Base-by-base conservation (phyloP, 805 yeast species). In the Pichia manshurica region DNA sequence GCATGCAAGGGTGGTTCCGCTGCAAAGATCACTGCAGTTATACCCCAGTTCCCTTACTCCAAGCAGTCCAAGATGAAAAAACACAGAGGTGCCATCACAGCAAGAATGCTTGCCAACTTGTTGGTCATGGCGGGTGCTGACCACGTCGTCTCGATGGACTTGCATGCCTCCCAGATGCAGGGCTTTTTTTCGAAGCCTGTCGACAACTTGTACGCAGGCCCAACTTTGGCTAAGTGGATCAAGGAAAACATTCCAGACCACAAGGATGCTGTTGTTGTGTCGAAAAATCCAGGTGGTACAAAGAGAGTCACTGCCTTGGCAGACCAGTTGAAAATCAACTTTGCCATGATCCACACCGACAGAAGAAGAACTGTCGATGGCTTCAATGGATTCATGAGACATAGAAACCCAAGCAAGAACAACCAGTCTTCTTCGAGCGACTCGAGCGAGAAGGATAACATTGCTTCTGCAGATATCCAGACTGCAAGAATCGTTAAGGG, bases 201-300 rank as follows among this genome's bases (percentile, higher is more conserved):
- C 23, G 99, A 93, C 67, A 93, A 93, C 66, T 71, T 93, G 51
- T 89, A 88, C 61, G 97, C 97, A 23, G 96, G 96, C 2, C 99
- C 99, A 42, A 87, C 96, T 36, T 75, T 93, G 56, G 97, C 96
- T 25, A 79, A 87, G 58, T 93, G 99, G 99, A 91, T 93, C 59
- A 81, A 85, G 58, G 93, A 85, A 65, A 85, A 93, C 60, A 84
- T 93, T 42, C 81, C 82, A 33, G 88, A 91, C 62, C 88, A 87
- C 73, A 74, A 79, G 57, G 82, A 83, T 51, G 91, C 96, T 2
- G 99, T 95, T 22, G 95, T 93, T 46, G 99, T 93, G 12, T 89
- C 97, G n/a, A 93, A 93, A 65, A 93, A 93, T 68, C 98, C 99
- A 19, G 99, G 99, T 53, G 99, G 99, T 48, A 90, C 99, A 19